Base-by-base conservation (phyloP, 257 asterid species). In the Nicotiana benthamiana region DNA sequence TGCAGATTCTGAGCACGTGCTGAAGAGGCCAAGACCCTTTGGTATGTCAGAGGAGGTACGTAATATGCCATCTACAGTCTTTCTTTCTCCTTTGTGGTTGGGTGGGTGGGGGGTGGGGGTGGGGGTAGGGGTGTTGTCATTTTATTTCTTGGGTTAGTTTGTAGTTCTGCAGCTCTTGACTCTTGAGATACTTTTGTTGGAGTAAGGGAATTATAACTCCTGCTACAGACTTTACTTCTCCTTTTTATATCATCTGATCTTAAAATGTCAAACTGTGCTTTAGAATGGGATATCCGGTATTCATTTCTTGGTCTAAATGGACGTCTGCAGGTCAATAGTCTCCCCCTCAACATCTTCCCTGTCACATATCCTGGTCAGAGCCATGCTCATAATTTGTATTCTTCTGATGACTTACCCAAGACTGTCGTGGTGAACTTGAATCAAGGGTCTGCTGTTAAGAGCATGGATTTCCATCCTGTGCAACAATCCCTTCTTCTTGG, bases 391-490 rank as follows among this genome's bases (percentile, higher is more conserved):
- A 57, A 83, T 56, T 24, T 51, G 80, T 65, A 65, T 77, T 80
- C 88, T 43, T 51, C 83, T 80, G 90, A 88, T 75, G 91, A 90
- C 83, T 83, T 91, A 4, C 97, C 96, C 54, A 91, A 83, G 82
- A 82, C 79, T 60, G 90, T 88, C 27, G 83, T 90, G 83, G 90
- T 87, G 65, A 87, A 83, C 85, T 76, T 92, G 77, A 86, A 68
- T 84, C 94, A 88, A 81, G 89, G 94, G 40, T 89, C 95, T 81
- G 86, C 91, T 80, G 89, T 91, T 81, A 90, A 86, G 87, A 91
- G 89, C 90, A 88, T 90, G 90, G 94, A 92, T 86, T 92, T 92
- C 81, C 93, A 90, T 82, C 92, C 97, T 51, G 17, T 36, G 63
- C 89, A 87, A 43, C 90, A 77, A 60, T 87, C 85, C 72, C 63